These are phyloP conservation scores for Apiospora saccharicola DNA, from an alignment of 2,329 filamentous ascomycete genomes.

Conservation along the genomic window DNA sequence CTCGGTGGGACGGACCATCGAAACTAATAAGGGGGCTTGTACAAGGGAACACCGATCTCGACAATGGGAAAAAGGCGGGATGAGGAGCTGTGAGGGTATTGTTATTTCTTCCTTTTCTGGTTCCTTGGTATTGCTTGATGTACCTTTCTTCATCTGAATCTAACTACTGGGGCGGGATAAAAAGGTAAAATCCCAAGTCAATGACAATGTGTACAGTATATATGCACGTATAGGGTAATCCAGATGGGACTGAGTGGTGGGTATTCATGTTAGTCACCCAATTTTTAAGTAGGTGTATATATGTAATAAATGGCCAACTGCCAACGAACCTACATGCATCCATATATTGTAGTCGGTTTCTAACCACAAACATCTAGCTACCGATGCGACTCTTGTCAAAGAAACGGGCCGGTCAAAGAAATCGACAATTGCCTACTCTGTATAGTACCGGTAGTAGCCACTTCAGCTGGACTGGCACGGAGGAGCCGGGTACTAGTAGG, in stretches of 20 bases:
- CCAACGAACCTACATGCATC: neutral
- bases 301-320: neutral
- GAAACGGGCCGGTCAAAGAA: neutral
- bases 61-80: slow-evolving; percentile 9
- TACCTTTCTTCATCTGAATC: neutral
- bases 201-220: neutral
- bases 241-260: neutral
- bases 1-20: neutral
- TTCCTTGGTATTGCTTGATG: neutral
- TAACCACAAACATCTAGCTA: neutral
- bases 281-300: neutral
- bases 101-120: neutral
- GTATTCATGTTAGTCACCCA: neutral
- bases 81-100: neutral
- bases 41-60: neutral
- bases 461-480: neutral
- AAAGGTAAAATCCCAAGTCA: neutral
- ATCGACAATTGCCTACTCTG: neutral
- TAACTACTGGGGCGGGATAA: neutral
- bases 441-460: neutral
- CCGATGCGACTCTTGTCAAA: neutral
- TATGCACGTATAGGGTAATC: neutral
- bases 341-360: neutral
- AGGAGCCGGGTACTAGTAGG: slow-evolving; percentile 3
- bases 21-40: neutral